Conservation (phyloP, 1,284 basidiomycete genomes). For the Boletus holoroseus region DNA sequence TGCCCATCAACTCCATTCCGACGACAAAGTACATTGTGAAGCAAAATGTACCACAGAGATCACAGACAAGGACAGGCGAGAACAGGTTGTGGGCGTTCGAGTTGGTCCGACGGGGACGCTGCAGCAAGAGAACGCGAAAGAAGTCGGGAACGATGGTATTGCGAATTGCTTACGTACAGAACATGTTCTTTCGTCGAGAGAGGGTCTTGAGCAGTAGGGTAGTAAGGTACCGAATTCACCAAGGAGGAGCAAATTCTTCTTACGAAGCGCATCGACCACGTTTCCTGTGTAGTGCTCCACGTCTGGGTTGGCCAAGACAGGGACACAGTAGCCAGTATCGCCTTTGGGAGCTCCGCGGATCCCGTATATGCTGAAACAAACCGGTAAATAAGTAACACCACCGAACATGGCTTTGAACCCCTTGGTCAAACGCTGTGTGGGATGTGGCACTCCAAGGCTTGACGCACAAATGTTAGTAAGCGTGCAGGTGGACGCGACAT, state of each 20-base stretch:
- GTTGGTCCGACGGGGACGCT: slow-evolving; percentile 43
- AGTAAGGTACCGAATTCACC: slow-evolving; percentile 99
- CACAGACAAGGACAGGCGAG: slow-evolving; percentile 89
- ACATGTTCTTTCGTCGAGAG: slow-evolving; percentile 98
- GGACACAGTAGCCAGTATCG: slow-evolving; percentile 93
- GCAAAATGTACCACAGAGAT: slow-evolving; percentile 93
- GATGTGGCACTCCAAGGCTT: slow-evolving; percentile 99
- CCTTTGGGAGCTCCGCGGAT: slow-evolving; percentile 98
- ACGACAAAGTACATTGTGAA: slow-evolving; percentile 98
- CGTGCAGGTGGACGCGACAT: neutral
- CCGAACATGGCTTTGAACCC: slow-evolving; percentile 99
- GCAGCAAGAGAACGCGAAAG: slow-evolving; percentile 88
- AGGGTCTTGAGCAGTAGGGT: slow-evolving; percentile 97
- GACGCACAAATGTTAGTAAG: neutral
- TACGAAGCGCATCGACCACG: slow-evolving; percentile 55
- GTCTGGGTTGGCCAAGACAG: slow-evolving; percentile 94
- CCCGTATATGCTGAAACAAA: slow-evolving; percentile 99
- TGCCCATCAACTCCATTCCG: slow-evolving; percentile 96
- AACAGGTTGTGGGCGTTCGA: slow-evolving; percentile 97
- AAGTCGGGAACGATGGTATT: slow-evolving; percentile 97
- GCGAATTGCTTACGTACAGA: slow-evolving; percentile 97
- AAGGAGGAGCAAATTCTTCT: slow-evolving; percentile 95
- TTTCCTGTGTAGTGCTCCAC: slow-evolving; percentile 8
- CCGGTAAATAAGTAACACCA: slow-evolving; percentile 97
- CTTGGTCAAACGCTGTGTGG: slow-evolving; percentile 94